Evolutionary conservation across 768 basidiomycete genomes (phyloP).

Genomic region (Mycena kentingensis): DNA sequence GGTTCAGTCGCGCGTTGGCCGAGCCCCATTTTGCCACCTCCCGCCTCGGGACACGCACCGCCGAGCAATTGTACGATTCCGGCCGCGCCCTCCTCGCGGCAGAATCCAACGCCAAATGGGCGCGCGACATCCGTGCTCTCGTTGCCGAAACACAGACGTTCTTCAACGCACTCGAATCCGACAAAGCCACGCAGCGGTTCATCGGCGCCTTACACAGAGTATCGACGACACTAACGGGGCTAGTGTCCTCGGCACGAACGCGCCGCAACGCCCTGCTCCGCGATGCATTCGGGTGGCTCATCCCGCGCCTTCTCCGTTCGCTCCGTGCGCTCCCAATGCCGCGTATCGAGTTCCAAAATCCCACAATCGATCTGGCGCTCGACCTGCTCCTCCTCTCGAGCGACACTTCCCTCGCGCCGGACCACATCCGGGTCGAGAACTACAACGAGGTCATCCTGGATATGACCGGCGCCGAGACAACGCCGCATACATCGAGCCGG

Average conservation of each 20-base stretch:
- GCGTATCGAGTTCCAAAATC: conserved; percentile 39
- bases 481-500: conserved; percentile 23
- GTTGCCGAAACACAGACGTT: conserved; percentile 22
- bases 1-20: conserved; percentile 26
- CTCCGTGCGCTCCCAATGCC: conserved; percentile 37
- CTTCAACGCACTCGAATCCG: conserved; percentile 22
- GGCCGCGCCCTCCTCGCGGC: conserved; percentile 24
- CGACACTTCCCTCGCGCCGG: conserved; percentile 34
- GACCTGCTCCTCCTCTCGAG: conserved; percentile 35
- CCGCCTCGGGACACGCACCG: conserved; percentile 21
- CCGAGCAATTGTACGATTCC: conserved; percentile 28
- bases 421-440: conserved; percentile 35
- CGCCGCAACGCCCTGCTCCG: conserved; percentile 25
- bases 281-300: conserved; percentile 36
- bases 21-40: conserved; percentile 29
- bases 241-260: conserved; percentile 12
- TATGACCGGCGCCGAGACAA: conserved; percentile 26
- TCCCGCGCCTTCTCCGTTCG: conserved; percentile 34
- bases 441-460: conserved; percentile 39
- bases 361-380: conserved; percentile 33
- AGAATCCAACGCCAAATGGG: conserved; percentile 21
- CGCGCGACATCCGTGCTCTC: conserved; percentile 18
- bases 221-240: conserved; percentile 10
- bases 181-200: conserved; percentile 24
- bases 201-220: conserved; percentile 20